phyloP scores from a whole-genome alignment of 2,329 filamentous ascomycete species.

The Neopestalotiopsis rosae region DNA sequence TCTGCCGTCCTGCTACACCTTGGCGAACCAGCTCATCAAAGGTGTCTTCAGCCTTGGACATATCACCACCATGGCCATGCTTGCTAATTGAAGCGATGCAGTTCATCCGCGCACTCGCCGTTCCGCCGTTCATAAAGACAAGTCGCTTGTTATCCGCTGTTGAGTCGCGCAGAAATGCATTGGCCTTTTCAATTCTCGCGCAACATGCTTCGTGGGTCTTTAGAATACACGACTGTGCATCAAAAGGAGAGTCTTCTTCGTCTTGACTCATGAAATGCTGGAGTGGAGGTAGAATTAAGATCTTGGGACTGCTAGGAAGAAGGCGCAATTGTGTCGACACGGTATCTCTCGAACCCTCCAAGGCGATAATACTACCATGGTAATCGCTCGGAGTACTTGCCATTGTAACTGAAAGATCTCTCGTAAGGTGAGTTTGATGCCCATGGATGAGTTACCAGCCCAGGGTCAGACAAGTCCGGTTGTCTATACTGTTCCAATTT shows the following conservation, averaged over 20 bases:
- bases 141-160: constrained; percentile 54
- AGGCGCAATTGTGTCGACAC: constrained; percentile 65
- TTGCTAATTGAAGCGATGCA: constrained; percentile 62
- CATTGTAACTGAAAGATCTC: constrained; percentile 27
- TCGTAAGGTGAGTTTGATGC: background rate
- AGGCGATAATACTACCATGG: constrained; percentile 60
- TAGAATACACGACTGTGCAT: constrained; percentile 48
- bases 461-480: background rate
- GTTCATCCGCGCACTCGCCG: constrained; percentile 56
- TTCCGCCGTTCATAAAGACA: constrained; percentile 67
- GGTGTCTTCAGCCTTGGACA: constrained; percentile 53
- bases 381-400: constrained; percentile 28
- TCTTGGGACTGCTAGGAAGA: constrained; percentile 62
- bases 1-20: constrained; percentile 48
- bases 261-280: constrained; percentile 49
- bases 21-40: constrained; percentile 57
- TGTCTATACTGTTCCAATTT: background rate
- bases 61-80: constrained; percentile 55
- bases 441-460: background rate
- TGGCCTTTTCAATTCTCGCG: constrained; percentile 53
- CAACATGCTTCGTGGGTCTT: constrained; percentile 55
- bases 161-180: constrained; percentile 54
- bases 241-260: constrained; percentile 36
- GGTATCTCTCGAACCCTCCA: constrained; percentile 61
- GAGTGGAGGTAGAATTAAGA: constrained; percentile 61